Percentiles rank a stretch among this genome's conserved stretches.
Conservation (phyloP, 2,329 filamentous ascomycete species). For the Cordyceps cicadae region DNA sequence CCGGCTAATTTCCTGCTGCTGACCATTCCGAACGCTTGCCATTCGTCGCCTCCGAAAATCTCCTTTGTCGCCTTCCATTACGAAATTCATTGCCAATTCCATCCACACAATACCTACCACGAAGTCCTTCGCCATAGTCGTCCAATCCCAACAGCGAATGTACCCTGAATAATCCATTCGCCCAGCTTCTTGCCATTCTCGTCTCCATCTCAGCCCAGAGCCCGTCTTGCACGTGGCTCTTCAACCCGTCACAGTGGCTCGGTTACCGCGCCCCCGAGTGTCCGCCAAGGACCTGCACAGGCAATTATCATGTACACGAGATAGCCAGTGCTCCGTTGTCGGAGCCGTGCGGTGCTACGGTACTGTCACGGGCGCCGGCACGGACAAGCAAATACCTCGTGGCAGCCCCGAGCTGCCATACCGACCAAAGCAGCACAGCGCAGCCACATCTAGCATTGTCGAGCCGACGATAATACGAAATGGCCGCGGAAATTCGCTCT, state of each 20-base stretch:
- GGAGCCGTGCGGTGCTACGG: constrained; percentile 29
- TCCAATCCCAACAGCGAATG: not conserved
- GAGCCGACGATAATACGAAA: constrained; percentile 17
- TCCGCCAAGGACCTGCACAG: constrained; percentile 33
- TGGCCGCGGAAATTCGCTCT: constrained; percentile 19
- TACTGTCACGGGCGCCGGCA: constrained; percentile 20
- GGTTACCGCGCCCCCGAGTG: constrained; percentile 33
- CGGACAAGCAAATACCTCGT: constrained; percentile 15
- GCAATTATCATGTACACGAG: constrained; percentile 30
- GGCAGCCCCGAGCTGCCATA: not conserved
- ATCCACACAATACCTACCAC: not conserved
- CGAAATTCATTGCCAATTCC: not conserved
- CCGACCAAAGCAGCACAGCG: constrained; percentile 6
- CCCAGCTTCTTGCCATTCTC: not conserved
- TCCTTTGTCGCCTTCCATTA: not conserved
- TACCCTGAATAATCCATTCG: not conserved
- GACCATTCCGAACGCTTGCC: constrained; percentile 1
- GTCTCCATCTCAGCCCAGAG: not conserved
- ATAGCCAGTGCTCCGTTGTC: constrained; percentile 28
- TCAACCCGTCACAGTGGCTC: constrained; percentile 24
- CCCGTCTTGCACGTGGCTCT: constrained; percentile 11
- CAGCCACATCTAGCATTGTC: constrained; percentile 15
- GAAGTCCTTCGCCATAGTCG: not conserved
- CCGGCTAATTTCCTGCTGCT: constrained; percentile 6
- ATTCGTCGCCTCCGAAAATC: constrained; percentile 8